Percentiles rank a stretch among this genome's conserved stretches.
Conservation (phyloP, 2,329 filamentous ascomycete genomes). For the Pestalotiopsis sp. region DNA sequence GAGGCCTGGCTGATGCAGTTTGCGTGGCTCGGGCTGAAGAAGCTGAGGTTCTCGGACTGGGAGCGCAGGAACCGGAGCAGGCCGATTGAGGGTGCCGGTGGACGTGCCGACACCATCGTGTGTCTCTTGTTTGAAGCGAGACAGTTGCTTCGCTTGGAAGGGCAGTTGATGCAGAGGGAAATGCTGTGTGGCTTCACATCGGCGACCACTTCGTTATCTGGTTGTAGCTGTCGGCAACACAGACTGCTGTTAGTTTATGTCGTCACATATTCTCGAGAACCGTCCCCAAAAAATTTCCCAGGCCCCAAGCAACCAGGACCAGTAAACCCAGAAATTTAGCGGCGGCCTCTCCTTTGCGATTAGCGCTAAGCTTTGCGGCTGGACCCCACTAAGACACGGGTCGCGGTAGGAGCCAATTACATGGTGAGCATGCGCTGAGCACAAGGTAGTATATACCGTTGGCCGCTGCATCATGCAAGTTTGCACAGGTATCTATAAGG, state of each 20-base stretch:
- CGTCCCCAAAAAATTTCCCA: not conserved
- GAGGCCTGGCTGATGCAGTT: conserved; percentile 10
- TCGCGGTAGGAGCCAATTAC: not conserved
- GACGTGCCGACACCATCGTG: conserved; percentile 45
- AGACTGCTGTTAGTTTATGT: not conserved
- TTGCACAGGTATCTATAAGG: not conserved
- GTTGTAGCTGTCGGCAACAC: not conserved
- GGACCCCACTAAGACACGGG: not conserved
- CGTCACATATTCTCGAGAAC: conserved; percentile 10
- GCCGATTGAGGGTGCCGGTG: conserved; percentile 50
- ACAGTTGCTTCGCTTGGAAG: not conserved
- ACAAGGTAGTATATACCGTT: not conserved
- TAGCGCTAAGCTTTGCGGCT: not conserved
- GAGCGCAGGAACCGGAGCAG: conserved; percentile 73
- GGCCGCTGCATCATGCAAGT: not conserved
- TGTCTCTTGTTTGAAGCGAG: not conserved
- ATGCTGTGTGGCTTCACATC: conserved; percentile 6
- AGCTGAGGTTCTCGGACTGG: conserved; percentile 62
- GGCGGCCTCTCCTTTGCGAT: not conserved
- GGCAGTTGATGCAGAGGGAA: not conserved
- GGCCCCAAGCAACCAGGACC: not conserved
- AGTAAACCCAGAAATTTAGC: not conserved
- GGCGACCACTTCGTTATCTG: conserved; percentile 1
- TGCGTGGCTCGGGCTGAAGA: conserved; percentile 44
- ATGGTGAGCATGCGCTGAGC: not conserved